Percentiles rank a stretch among this genome's conserved stretches.
These are phyloP conservation scores for Rhizopogon roseolus DNA, from an alignment of 768 basidiomycete species.

Conservation along the genomic window DNA sequence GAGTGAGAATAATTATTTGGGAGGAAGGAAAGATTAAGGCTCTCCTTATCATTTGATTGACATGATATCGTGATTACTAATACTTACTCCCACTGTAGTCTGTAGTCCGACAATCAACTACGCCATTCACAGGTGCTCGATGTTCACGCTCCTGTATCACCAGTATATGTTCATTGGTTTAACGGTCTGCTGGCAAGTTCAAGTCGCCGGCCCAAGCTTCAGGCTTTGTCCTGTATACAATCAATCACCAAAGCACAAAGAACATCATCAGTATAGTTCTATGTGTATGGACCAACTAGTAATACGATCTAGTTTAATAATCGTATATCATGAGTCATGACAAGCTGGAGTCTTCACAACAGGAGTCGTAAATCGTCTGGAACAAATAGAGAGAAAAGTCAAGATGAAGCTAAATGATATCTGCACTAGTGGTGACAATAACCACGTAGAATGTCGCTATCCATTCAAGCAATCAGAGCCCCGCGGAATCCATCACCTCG, in stretches of 20 bases:
- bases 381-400: neutral
- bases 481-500: conserved; percentile 68
- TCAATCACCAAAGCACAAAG: too few relatives aligned
- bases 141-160: too few relatives aligned
- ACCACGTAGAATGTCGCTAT: neutral
- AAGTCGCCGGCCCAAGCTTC: too few relatives aligned
- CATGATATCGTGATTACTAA: too few relatives aligned
- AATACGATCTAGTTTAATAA: neutral
- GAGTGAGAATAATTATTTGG: conserved; percentile 1
- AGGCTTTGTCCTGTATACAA: too few relatives aligned
- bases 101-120: too few relatives aligned
- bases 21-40: neutral
- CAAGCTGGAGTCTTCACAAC: neutral
- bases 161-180: too few relatives aligned
- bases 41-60: too few relatives aligned
- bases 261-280: too few relatives aligned
- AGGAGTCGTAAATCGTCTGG: neutral
- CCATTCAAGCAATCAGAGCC: conserved; percentile 36
- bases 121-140: too few relatives aligned
- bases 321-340: neutral
- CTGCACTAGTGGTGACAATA: neutral
- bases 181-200: too few relatives aligned
- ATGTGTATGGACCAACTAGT: neutral
- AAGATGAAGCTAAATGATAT: neutral
- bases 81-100: neutral